Conservation (phyloP, 2,329 filamentous ascomycete genomes). For the Paraconiothyrium brasiliense region DNA sequence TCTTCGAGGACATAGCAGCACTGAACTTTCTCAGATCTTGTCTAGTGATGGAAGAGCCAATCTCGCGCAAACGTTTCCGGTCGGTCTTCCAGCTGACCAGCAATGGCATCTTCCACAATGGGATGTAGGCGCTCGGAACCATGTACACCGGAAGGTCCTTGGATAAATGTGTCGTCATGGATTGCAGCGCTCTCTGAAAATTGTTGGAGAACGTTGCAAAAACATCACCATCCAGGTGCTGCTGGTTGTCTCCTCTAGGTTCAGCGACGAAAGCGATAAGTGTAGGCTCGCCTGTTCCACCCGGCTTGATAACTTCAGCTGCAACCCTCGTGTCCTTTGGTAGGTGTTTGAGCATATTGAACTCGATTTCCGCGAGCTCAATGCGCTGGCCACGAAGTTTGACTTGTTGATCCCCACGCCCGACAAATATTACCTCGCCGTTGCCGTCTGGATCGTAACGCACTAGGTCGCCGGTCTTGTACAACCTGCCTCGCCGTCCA, state of each 20-base stretch:
- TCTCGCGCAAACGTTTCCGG: slow-evolving; percentile 46
- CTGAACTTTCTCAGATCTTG: slow-evolving; percentile 46
- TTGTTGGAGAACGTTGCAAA: slow-evolving; percentile 44
- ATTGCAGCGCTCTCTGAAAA: slow-evolving; percentile 38
- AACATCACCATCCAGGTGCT: slow-evolving; percentile 42
- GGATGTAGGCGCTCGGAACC: slow-evolving; percentile 48
- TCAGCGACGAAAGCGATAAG: slow-evolving; percentile 48
- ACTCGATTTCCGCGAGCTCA: slow-evolving; percentile 51
- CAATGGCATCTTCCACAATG: slow-evolving; percentile 48
- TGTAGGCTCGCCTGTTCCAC: slow-evolving; percentile 41
- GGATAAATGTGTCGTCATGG: slow-evolving; percentile 42
- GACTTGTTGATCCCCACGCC: slow-evolving; percentile 50
- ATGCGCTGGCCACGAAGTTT: slow-evolving; percentile 54
- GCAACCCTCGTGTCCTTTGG: slow-evolving; percentile 53
- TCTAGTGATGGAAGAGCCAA: slow-evolving; percentile 41
- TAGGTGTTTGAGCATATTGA: slow-evolving; percentile 52
- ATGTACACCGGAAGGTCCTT: slow-evolving; percentile 46
- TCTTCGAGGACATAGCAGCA: slow-evolving; percentile 55
- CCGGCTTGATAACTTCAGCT: slow-evolving; percentile 59
- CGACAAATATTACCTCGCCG: slow-evolving; percentile 48
- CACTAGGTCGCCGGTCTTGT: slow-evolving; percentile 47
- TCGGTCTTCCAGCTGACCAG: slow-evolving; percentile 49
- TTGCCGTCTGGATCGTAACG: slow-evolving; percentile 61
- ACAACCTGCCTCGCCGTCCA: slow-evolving; percentile 58
- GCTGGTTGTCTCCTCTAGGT: slow-evolving; percentile 39